Percentiles rank a stretch among this genome's conserved stretches.
Conservation (phyloP, 257 asterid species). For the Nicotiana paniculata region DNA sequence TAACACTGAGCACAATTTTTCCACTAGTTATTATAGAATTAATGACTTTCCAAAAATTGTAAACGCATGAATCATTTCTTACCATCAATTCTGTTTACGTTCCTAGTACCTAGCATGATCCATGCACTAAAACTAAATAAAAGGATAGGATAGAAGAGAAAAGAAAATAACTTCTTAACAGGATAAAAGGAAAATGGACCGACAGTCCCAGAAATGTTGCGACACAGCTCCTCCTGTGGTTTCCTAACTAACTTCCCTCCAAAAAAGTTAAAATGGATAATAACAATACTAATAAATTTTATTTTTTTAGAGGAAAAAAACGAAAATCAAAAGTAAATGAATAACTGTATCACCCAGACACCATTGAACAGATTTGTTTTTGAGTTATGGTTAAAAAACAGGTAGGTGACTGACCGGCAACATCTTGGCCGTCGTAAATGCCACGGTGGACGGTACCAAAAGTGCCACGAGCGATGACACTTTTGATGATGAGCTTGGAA, state of each 20-base stretch:
- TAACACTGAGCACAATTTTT: background rate
- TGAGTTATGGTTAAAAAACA: background rate
- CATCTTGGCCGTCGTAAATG: conserved; percentile 4
- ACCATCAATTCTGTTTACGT: background rate
- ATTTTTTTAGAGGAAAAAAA: background rate
- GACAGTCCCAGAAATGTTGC: background rate
- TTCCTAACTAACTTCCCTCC: background rate
- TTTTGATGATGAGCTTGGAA: conserved; percentile 7
- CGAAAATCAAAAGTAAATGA: background rate
- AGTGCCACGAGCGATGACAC: conserved; percentile 51
- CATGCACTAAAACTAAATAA: background rate
- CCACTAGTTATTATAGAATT: background rate
- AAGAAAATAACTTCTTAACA: background rate
- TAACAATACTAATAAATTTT: background rate
- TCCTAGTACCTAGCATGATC: background rate
- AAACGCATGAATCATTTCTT: background rate
- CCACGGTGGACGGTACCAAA: conserved; percentile 11
- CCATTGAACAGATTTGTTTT: background rate
- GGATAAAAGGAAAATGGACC: background rate
- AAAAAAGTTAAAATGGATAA: background rate
- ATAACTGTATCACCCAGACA: background rate
- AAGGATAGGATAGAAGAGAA: background rate
- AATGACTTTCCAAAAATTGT: background rate
- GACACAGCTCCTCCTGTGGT: background rate
- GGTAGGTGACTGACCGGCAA: conserved; percentile 6